Percentiles rank a stretch among this genome's conserved stretches.
Conservation (phyloP, 2,329 filamentous ascomycete species). For the Epichloe baconii region DNA sequence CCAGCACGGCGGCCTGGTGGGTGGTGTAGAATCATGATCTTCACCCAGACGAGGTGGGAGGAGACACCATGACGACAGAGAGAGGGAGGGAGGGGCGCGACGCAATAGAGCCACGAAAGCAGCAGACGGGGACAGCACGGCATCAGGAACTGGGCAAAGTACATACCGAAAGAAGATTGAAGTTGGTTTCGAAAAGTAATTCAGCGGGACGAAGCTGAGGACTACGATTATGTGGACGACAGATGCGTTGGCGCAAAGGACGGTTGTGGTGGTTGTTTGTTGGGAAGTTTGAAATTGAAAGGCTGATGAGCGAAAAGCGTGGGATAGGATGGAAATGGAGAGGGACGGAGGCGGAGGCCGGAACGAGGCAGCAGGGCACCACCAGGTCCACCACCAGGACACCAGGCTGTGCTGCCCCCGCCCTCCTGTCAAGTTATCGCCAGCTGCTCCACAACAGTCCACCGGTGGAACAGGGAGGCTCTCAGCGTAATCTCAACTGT, state of each 20-base stretch:
- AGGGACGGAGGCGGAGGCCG: conserved; percentile 13
- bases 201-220: neutral
- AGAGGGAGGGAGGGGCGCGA: conserved; percentile 17
- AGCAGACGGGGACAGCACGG: conserved; percentile 6
- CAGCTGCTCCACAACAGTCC: neutral
- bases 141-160: conserved; percentile 4
- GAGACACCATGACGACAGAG: conserved; percentile 26
- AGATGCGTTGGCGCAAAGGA: conserved; percentile 8
- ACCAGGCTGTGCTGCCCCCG: neutral
- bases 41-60: neutral
- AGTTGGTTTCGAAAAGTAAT: neutral
- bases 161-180: conserved; percentile 5
- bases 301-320: conserved; percentile 20
- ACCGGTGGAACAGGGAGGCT: neutral
- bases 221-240: conserved; percentile 8
- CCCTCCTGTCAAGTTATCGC: neutral
- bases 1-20: neutral
- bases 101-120: conserved; percentile 5
- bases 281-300: conserved; percentile 16
- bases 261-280: conserved; percentile 10
- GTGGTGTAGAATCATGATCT: neutral
- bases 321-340: conserved; percentile 17
- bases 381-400: too few species aligned
- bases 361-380: conserved; percentile 6
- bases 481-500: neutral